These are phyloP conservation scores for Dichotomopilus funicola DNA, from an alignment of 2,329 filamentous ascomycete species.

Conservation along the genomic window DNA sequence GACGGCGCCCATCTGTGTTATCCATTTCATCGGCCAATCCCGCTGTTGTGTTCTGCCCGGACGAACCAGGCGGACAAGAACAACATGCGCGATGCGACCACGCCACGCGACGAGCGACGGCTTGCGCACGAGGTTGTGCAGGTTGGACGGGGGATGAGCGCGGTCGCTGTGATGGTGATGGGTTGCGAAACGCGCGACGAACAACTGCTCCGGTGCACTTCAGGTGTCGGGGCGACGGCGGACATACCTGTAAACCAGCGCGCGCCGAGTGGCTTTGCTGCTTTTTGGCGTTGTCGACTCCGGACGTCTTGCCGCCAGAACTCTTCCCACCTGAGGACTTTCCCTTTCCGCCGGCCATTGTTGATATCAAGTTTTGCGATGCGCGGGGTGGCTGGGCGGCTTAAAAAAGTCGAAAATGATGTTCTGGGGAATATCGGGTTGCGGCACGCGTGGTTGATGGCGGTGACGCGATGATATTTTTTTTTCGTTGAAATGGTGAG, in stretches of 20 bases:
- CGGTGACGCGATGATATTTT: slow-evolving; percentile 13
- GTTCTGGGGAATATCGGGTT: background rate
- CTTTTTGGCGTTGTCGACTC: slow-evolving; percentile 67
- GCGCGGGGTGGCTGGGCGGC: slow-evolving; percentile 16
- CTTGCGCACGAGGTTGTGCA: no score
- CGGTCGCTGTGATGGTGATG: no score
- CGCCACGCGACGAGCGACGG: no score
- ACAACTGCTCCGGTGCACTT: no score
- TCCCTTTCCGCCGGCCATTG: slow-evolving; percentile 84
- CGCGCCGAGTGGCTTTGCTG: slow-evolving; percentile 93
- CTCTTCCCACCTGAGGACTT: slow-evolving; percentile 87
- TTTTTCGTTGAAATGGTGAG: slow-evolving; percentile 14
- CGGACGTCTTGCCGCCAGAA: slow-evolving; percentile 66
- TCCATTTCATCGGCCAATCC: no score
- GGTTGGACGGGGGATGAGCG: no score
- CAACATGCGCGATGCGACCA: no score
- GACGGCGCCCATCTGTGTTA: background rate
- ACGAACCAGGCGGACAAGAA: no score
- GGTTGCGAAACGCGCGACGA: no score
- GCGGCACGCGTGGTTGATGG: slow-evolving; percentile 13
- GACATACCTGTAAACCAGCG: slow-evolving; percentile 87
- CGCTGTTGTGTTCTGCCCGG: no score
- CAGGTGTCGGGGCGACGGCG: slow-evolving; percentile 2
- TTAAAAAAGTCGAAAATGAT: slow-evolving; percentile 7
- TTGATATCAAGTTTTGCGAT: slow-evolving; percentile 22